Evolutionary conservation across 176 grass and related monocot species (phyloP), one percentile per base, ranked within the genome.

Genomic region (Rhipidocladum racemiflorum): DNA sequence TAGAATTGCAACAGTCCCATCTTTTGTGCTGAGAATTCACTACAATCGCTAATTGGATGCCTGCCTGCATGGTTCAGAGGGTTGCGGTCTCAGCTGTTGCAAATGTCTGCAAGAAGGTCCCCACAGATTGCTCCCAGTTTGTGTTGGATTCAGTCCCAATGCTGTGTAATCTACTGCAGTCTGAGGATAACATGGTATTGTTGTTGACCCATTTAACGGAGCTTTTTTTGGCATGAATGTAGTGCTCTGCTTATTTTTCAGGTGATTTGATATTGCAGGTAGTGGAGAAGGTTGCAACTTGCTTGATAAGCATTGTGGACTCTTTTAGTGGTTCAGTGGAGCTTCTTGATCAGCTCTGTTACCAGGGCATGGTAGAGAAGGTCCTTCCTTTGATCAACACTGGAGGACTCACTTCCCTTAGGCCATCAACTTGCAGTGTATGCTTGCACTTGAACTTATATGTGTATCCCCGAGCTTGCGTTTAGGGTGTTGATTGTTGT

Each of bases 101-200:
- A 20, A 95, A 93, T 79, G 84, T 84, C 76, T 95, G 96, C 78
- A 95, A 81, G 83, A 91, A 93, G 85, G 59, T 91, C 45, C 83
- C 92, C 6, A 36, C 20, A 70, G 91, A 83, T 75, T 99, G 85
- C 69, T 93, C 91, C 72, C 49, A 92, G 16, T 57, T 88, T 80
- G 89, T 99, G 39, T 70, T 99, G 80, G 92, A 99, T 65, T 83
- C 91, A 5, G 43, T 91, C 38, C 90, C 91, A 25, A 51, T 77
- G 24, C 57, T 99, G 57, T 99, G 89, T 82, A 90, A 91, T 92
- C 79, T 95, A 73, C 89, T 99, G 48, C 91, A 95, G 60, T 91
- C 60, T 14, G 91, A 89, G 62, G 93, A 99, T 78, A 60, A 86
- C 65, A 90, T 91, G 90, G 96, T 95, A 83, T 35, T 42, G 14